These are phyloP conservation scores for Leavenworthia alabamica DNA, from an alignment of 345 rosid genomes.

Conservation along the genomic window DNA sequence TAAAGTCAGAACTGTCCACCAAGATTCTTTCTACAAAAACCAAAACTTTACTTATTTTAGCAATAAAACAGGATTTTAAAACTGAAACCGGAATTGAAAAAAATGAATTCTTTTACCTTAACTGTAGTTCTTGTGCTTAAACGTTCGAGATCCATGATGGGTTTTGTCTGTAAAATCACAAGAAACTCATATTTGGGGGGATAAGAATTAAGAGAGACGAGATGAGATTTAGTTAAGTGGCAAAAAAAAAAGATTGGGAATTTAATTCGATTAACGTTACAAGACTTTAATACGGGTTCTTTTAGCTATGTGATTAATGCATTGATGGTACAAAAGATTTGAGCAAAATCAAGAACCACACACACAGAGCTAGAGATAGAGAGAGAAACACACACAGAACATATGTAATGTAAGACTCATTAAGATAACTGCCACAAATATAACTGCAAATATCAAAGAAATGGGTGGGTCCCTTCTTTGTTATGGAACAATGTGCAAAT, in stretches of 20 bases:
- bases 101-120: conserved; percentile 36
- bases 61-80: conserved; percentile 6
- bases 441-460: conserved; percentile 26
- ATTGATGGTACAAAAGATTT: conserved; percentile 14
- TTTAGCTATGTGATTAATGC: conserved; percentile 5
- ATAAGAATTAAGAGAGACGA: neutral
- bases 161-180: conserved; percentile 22
- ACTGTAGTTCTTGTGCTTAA: conserved; percentile 37
- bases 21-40: conserved; percentile 58
- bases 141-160: conserved; percentile 64
- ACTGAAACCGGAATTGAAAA: neutral
- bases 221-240: conserved; percentile 16
- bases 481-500: conserved; percentile 30
- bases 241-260: neutral
- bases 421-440: conserved; percentile 33
- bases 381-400: conserved; percentile 4
- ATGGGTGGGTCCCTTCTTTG: conserved; percentile 23
- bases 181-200: neutral
- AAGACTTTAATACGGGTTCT: neutral
- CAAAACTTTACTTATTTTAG: neutral
- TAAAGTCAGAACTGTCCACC: conserved; percentile 66
- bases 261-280: conserved; percentile 13
- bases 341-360: conserved; percentile 20
- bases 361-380: neutral
- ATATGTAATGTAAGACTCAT: conserved; percentile 27